Percentiles rank a stretch among this genome's conserved stretches.
Evolutionary conservation across 169 alveolate genomes (phyloP).

Genomic region (Amoebophrya sp.): DNA sequence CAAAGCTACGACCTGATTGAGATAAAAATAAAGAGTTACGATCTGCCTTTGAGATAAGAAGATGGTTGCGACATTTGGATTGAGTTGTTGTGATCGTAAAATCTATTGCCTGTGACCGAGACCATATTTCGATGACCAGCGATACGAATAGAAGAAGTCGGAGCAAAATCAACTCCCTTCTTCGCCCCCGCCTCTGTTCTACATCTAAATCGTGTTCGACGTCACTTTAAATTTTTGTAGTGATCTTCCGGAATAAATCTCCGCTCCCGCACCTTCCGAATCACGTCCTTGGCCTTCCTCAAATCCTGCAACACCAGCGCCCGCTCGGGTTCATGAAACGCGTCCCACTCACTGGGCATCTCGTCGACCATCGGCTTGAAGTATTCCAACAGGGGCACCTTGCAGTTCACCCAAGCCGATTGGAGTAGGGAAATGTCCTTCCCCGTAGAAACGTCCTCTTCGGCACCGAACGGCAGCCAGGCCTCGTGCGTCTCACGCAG

Average conservation of each 20-base stretch:
- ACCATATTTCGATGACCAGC: too few species aligned
- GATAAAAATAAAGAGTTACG: too few species aligned
- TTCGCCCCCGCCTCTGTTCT: too few species aligned
- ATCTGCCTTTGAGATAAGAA: too few species aligned
- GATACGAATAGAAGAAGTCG: too few species aligned
- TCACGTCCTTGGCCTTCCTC: background rate
- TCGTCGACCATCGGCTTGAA: background rate
- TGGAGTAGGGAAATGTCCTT: background rate
- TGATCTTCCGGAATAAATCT: background rate
- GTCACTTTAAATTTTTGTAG: background rate
- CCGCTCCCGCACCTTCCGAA: background rate
- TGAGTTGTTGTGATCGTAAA: too few species aligned
- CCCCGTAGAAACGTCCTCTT: background rate
- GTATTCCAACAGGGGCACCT: background rate
- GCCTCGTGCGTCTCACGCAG: background rate
- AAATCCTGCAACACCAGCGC: background rate
- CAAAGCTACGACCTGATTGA: too few species aligned
- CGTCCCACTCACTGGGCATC: background rate
- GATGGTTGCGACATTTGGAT: too few species aligned
- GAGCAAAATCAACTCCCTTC: too few species aligned
- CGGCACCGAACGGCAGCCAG: background rate
- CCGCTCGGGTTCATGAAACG: background rate
- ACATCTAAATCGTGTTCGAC: background rate
- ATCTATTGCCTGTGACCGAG: too few species aligned
- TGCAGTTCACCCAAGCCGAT: background rate